Percentiles rank a stretch among this genome's conserved stretches.
These are phyloP conservation scores for Nymphaea thermarum DNA, from an alignment of 164 flowering plant species.

Conservation along the genomic window DNA sequence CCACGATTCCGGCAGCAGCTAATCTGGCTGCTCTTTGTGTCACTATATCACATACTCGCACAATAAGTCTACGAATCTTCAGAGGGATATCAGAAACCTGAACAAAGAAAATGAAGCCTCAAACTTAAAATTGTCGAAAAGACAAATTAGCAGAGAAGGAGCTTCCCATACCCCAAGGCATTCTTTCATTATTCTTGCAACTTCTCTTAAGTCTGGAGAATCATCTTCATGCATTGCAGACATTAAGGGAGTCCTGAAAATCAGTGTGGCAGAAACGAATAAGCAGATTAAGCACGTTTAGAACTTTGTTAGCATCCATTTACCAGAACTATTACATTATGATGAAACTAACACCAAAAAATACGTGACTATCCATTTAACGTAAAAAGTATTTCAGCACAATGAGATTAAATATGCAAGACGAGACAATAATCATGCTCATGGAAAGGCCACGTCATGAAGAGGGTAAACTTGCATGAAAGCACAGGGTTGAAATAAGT, in stretches of 20 bases:
- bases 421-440: too few species aligned
- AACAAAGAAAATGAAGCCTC: not conserved
- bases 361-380: too few species aligned
- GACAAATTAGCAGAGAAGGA: not conserved
- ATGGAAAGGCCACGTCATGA: too few species aligned
- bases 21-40: conserved; percentile 78
- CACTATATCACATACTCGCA: conserved; percentile 71
- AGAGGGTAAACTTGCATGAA: too few species aligned
- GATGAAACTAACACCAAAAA: too few species aligned
- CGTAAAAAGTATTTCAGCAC: too few species aligned
- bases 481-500: too few species aligned
- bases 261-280: not conserved
- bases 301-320: too few species aligned
- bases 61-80: conserved; percentile 60
- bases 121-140: not conserved
- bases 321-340: too few species aligned
- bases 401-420: too few species aligned
- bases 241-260: conserved; percentile 51
- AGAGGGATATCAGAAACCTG: conserved; percentile 62
- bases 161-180: conserved; percentile 37
- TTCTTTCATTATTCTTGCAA: conserved; percentile 51
- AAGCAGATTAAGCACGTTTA: not conserved
- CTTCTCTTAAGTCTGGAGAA: conserved; percentile 61
- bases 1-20: conserved; percentile 95
- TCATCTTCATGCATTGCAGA: conserved; percentile 86